A percentile compares a stretch with the other conserved stretches of the same genome.
phyloP scores from a whole-genome alignment of 352 stramenopile species.

The Pythium plurisporium region DNA sequence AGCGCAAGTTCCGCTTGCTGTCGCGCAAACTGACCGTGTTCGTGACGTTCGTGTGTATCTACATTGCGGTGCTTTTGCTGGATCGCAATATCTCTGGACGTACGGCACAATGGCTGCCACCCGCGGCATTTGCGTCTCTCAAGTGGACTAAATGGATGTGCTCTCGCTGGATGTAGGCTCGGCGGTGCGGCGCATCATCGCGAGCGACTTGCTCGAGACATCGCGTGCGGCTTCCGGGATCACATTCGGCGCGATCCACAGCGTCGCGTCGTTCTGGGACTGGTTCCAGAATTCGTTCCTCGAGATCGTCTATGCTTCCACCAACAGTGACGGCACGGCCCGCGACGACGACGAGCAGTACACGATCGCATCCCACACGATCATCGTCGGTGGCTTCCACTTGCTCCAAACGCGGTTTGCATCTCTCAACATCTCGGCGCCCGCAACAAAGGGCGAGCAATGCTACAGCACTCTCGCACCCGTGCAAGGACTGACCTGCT shows the following conservation, averaged over 20 bases:
- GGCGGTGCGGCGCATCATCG: conserved; percentile 49
- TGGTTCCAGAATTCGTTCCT: conserved; percentile 67
- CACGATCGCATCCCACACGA: conserved; percentile 55
- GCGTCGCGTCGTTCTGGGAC: conserved; percentile 39
- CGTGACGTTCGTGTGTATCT: conserved; percentile 61
- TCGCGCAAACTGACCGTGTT: conserved; percentile 61
- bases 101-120: too few relatives aligned
- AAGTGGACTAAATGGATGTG: too few relatives aligned
- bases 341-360: conserved; percentile 30
- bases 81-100: conserved; percentile 69
- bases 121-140: too few relatives aligned
- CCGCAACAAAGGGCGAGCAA: conserved; percentile 28
- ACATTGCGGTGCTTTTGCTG: conserved; percentile 51
- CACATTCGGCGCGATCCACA: conserved; percentile 42
- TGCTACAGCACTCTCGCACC: conserved; percentile 46
- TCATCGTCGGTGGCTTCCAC: conserved; percentile 65
- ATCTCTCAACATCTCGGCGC: conserved; percentile 40
- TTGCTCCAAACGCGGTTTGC: conserved; percentile 49
- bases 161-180: conserved; percentile 30
- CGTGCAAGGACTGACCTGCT: conserved; percentile 37
- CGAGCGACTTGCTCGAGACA: conserved; percentile 42
- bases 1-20: conserved; percentile 62
- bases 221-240: conserved; percentile 30
- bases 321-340: conserved; percentile 22
- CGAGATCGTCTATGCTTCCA: conserved; percentile 35